phyloP scores from a whole-genome alignment of 2,329 filamentous ascomycete species.

The Trichophyton mentagrophytes region DNA sequence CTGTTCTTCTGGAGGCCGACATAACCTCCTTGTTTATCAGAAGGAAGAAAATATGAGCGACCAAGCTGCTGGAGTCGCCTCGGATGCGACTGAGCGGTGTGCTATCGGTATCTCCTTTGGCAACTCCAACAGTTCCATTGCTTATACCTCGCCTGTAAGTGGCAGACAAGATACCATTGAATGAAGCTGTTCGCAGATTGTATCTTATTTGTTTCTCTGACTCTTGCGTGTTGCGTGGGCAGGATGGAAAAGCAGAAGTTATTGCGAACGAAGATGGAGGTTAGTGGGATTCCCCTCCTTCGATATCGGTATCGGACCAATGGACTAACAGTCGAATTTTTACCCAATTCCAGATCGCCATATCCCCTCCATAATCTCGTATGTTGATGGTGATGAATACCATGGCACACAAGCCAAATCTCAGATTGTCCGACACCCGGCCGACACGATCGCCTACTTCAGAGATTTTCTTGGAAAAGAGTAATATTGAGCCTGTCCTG shows the following conservation, averaged over 20 bases:
- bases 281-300: slow-evolving; percentile 32
- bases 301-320: background rate
- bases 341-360: slow-evolving; percentile 60
- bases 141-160: slow-evolving; percentile 57
- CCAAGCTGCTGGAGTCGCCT: slow-evolving; percentile 40
- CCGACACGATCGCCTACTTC: slow-evolving; percentile 92
- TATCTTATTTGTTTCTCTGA: background rate
- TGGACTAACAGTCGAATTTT: background rate
- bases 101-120: slow-evolving; percentile 96
- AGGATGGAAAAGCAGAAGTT: slow-evolving; percentile 90
- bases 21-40: slow-evolving; percentile 1
- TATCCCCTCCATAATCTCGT: slow-evolving; percentile 88
- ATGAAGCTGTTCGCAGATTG: background rate
- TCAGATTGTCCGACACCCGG: slow-evolving; percentile 81
- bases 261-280: slow-evolving; percentile 98
- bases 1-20: background rate
- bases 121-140: slow-evolving; percentile 97
- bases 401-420: slow-evolving; percentile 90
- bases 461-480: slow-evolving; percentile 91
- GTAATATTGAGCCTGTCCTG: slow-evolving; percentile 35
- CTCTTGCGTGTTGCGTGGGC: slow-evolving; percentile 7
- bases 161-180: background rate
- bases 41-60: slow-evolving; percentile 33
- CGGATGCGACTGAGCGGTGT: slow-evolving; percentile 38
- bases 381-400: slow-evolving; percentile 92